Percentiles rank a stretch among this genome's conserved stretches.
Conservation (phyloP, 345 rosid genomes). For the Rhodamnia argentea region DNA sequence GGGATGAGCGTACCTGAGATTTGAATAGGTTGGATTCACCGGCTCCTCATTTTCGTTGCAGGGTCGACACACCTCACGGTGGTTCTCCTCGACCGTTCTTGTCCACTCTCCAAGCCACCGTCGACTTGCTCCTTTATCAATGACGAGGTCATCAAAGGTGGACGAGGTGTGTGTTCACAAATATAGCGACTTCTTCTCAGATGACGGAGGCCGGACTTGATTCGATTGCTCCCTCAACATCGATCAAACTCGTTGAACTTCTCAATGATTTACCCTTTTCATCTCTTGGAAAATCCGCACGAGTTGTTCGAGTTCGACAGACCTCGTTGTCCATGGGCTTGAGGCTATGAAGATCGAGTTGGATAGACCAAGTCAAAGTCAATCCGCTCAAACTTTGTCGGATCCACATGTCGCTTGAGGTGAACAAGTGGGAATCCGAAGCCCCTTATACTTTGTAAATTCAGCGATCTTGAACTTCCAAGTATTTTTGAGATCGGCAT, state of each 20-base stretch:
- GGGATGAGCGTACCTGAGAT: fast-evolving
- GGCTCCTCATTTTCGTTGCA: not conserved
- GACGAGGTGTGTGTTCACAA: not conserved
- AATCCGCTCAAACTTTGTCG: not conserved
- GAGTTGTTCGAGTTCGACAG: not conserved
- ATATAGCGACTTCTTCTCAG: not conserved
- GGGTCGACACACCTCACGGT: not conserved
- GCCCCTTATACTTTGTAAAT: not conserved
- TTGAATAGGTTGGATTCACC: not conserved
- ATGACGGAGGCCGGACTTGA: too few relatives aligned
- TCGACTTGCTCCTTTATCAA: not conserved
- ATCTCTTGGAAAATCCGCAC: not conserved
- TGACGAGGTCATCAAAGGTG: not conserved
- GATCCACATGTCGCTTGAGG: not conserved
- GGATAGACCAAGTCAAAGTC: not conserved
- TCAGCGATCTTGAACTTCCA: not conserved
- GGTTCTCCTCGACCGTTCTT: not conserved
- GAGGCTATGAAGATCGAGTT: not conserved
- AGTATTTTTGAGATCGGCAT: fast-evolving
- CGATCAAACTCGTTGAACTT: not conserved
- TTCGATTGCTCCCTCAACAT: not conserved
- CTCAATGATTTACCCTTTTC: not conserved
- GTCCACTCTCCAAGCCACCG: not conserved
- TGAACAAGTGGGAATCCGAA: not conserved
- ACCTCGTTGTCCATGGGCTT: too few relatives aligned